Percentiles rank a stretch among this genome's conserved stretches.
phyloP scores from a whole-genome alignment of 371 early-diverging fungal genomes.

The Umbelopsis sp. region DNA sequence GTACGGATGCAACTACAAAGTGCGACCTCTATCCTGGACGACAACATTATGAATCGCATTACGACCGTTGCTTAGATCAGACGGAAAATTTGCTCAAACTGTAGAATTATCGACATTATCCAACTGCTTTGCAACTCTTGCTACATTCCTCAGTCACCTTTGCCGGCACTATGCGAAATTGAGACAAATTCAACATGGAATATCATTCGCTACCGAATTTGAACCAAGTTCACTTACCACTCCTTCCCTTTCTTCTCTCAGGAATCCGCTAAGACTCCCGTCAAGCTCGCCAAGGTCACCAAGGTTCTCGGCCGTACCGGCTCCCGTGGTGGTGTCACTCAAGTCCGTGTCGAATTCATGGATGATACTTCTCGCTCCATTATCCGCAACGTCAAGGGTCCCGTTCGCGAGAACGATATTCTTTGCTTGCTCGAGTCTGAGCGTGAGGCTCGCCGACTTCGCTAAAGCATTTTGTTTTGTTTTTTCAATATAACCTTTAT shows the following conservation, averaged over 20 bases:
- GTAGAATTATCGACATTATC: too few species aligned
- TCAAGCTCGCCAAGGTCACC: constrained; percentile 93
- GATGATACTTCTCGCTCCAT: constrained; percentile 95
- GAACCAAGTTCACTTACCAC: too few species aligned
- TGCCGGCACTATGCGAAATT: too few species aligned
- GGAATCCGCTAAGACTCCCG: constrained; percentile 74
- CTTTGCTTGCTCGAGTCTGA: constrained; percentile 97
- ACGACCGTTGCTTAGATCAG: too few species aligned
- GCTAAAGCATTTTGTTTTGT: constrained; percentile 61
- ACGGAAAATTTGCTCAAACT: too few species aligned
- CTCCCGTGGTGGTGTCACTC: constrained; percentile 98
- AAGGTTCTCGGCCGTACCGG: constrained; percentile 99
- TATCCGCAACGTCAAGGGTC: constrained; percentile 99
- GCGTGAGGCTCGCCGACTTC: constrained; percentile 98
- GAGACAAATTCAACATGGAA: too few species aligned
- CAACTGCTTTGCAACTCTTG: too few species aligned
- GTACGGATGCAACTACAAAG: too few species aligned
- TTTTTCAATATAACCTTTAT: not conserved
- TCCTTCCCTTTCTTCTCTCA: constrained; percentile 19
- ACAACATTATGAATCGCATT: too few species aligned
- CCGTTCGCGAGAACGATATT: constrained; percentile 96
- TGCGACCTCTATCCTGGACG: too few species aligned
- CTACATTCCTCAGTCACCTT: too few species aligned
- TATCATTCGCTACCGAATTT: too few species aligned
- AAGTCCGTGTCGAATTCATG: constrained; percentile 98